Evolutionary conservation across 257 asterid genomes (phyloP), one percentile per base, ranked within the genome.

Genomic region (Schizonepeta tenuifolia): DNA sequence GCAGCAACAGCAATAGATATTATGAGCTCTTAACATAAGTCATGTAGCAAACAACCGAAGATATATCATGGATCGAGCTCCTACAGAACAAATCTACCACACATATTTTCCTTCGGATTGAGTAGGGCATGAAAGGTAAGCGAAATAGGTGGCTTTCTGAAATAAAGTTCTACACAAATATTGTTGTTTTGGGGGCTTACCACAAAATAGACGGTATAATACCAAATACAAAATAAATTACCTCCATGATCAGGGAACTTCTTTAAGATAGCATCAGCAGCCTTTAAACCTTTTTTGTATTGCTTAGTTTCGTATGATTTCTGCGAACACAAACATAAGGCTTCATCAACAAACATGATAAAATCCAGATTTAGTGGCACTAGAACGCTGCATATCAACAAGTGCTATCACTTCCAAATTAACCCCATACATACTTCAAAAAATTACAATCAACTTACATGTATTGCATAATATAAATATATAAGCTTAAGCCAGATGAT

Each of bases 231-330:
- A 56, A 56, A 69, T 53, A 49, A 59, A 62, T 62, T 56, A 95
- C 99, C 99, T 92, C 99, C 99, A 90, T 95, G 99, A 79, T 95
- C 88, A 54, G 99, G 99, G 76, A 92, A 95, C 88, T 95, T 95
- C 89, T 92, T 95, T 67, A 95, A 83, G 78, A 95, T 88, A 46
- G 96, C 73, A 84, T 95, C 99, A 33, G 99, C 98, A 76, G 98
- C 98, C 90, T 90, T 95, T 83, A 95, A 64, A 43, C 99, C 99
- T 85, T 95, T 95, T 66, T 95, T 95, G 79, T 95, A 95, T 84
- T 95, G 99, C 74, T 95, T 95, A 15, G 98, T 87, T 80, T 95
- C 99, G 67, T 95, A 92, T 43, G 99, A 92, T 90, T 90, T 95
- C 99, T 95, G 94, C 78, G 75, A 46, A 20, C 22, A 71, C 9